These are phyloP conservation scores for Grosmannia penicillata DNA, from an alignment of 2,329 filamentous ascomycete genomes.

Conservation along the genomic window DNA sequence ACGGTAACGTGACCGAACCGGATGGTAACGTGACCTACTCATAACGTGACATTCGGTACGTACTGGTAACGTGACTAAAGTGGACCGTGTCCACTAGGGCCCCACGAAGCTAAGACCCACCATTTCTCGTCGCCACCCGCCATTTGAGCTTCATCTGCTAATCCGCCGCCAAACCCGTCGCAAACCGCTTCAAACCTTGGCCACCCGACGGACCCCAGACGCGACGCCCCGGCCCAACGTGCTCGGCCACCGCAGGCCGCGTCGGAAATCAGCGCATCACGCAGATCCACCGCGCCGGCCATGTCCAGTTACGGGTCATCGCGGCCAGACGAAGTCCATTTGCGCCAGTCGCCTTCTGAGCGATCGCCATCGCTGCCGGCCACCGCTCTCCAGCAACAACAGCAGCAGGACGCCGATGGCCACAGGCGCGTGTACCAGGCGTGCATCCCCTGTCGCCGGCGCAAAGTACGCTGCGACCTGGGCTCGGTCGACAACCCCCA, in stretches of 20 bases:
- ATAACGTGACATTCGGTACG: no score
- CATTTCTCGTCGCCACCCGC: no score
- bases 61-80: no score
- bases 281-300: conserved; percentile 5
- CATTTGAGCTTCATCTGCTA: not conserved
- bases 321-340: conserved; percentile 4
- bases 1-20: no score
- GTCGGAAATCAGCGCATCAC: not conserved
- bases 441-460: conserved; percentile 45
- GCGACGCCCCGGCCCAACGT: not conserved
- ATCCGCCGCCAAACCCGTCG: conserved; percentile 12
- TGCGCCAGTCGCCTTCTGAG: conserved; percentile 5
- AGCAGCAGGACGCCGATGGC: conserved; percentile 8
- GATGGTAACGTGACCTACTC: no score
- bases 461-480: conserved; percentile 48
- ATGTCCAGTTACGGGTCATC: conserved; percentile 14
- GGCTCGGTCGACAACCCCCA: conserved; percentile 82
- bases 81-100: no score
- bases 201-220: conserved; percentile 6
- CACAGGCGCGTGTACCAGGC: conserved; percentile 49
- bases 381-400: not conserved
- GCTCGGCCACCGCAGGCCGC: no score
- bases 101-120: no score
- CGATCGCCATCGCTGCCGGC: conserved; percentile 7
- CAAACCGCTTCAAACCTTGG: conserved; percentile 14